Evolutionary conservation across 1,284 basidiomycete genomes (phyloP), one percentile per base, ranked within the genome.

Genomic region (Puccinia triticina): DNA sequence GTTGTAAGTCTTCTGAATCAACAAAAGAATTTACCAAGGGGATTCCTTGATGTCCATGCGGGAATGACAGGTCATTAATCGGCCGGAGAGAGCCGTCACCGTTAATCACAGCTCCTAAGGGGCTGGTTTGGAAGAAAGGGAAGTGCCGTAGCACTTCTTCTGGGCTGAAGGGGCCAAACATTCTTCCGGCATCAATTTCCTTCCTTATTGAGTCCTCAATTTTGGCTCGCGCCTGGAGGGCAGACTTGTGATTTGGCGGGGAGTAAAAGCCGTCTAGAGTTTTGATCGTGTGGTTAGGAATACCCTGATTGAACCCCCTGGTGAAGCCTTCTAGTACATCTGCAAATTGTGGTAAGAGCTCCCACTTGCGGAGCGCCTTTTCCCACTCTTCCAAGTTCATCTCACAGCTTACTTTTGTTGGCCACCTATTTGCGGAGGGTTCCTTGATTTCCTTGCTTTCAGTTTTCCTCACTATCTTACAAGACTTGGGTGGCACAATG

Each of bases 21-120:
- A 72, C 69, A 72, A 34, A 72, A 1, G 69, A 72, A 50, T 72
- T 72, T 7, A 72, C 69, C 37, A 46, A 72, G 26, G 18, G 14
- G 18, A 72, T 72, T 26, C 23, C 10, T 55, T 55, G 10, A 11
- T 50, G 10, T 50, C 48, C 18, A 50, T 67, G 26, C 7, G 72
- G 72, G 50, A 29, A 74, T 5, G 72, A 74, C 1, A 74, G 29
- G 32, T 74, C 72, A 48, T 74, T 74, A 11, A 74, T 57, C 23
- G 55, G 21, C 23, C 72, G 7, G 14, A 55, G 23, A 11, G 29
- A 18, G 10, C 72, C 72, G 21, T 74, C 48, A 11, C 23, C 23
- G 23, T 74, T 74, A 12, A 43, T 12, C 12, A 43, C 40, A 7
- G 40, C 40, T 43, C 40, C 40, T 7, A 43, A 12, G 4, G 72